Conservation (phyloP, 2,329 filamentous ascomycete species). For the Alternaria triticina region DNA sequence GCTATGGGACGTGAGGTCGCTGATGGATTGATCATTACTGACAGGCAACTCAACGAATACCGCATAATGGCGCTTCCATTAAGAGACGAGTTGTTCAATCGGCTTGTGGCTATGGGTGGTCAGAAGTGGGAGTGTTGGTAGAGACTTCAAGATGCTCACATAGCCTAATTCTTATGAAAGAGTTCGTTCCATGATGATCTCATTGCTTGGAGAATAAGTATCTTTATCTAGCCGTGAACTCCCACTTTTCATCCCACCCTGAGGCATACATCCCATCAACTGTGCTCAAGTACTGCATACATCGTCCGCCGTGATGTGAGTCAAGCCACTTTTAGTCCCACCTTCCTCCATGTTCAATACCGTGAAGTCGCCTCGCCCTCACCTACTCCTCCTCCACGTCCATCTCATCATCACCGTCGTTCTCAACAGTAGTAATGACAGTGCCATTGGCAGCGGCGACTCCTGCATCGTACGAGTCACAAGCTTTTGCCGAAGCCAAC, state of each 20-base stretch:
- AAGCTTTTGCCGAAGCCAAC: conserved; percentile 25
- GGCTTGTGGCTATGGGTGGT: conserved; percentile 74
- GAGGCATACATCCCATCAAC: not conserved
- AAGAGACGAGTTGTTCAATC: conserved; percentile 81
- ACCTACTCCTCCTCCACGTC: not conserved
- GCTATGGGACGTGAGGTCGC: conserved; percentile 74
- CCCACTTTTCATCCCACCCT: not conserved
- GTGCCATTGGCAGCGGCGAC: conserved; percentile 4
- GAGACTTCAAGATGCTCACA: not conserved
- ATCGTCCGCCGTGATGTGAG: not conserved
- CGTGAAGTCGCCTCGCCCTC: not conserved
- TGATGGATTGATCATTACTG: conserved; percentile 73
- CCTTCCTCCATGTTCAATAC: not conserved
- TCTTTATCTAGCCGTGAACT: not conserved
- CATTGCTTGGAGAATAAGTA: not conserved
- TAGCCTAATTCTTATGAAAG: not conserved
- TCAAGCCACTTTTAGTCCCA: not conserved
- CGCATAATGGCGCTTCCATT: conserved; percentile 74
- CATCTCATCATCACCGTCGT: conserved; percentile 7
- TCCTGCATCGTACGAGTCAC: conserved; percentile 21
- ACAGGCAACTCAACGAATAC: conserved; percentile 62
- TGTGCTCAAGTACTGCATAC: not conserved
- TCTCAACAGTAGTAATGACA: not conserved
- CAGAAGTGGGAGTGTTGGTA: conserved; percentile 86
- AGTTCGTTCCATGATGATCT: not conserved